Conservation (phyloP, 768 basidiomycete species). For the Kwoniella heveanensis region DNA sequence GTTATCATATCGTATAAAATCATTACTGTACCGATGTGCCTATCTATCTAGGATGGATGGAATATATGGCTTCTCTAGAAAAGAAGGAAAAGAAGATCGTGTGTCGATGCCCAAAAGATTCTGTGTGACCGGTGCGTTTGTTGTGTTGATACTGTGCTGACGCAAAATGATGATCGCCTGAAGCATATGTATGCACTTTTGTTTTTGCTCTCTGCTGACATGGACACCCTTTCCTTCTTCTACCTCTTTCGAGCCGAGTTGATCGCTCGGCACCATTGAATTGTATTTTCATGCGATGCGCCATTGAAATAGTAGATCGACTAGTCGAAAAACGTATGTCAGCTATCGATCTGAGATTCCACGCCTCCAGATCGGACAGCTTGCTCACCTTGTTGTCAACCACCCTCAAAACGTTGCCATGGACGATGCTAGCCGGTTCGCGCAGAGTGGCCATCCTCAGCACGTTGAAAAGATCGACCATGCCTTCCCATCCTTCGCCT, state of each 20-base stretch:
- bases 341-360: no score
- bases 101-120: not conserved
- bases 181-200: not conserved
- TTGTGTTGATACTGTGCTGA: not conserved
- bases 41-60: no score
- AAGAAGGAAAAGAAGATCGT: no score
- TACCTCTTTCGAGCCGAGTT: slow-evolving; percentile 41
- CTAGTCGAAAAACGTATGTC: slow-evolving; percentile 8
- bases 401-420: slow-evolving; percentile 64
- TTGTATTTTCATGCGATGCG: slow-evolving; percentile 19
- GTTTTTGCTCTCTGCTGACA: not conserved
- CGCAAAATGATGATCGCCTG: no score
- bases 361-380: slow-evolving; percentile 2
- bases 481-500: slow-evolving; percentile 70
- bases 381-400: slow-evolving; percentile 54
- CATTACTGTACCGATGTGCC: slow-evolving; percentile 1
- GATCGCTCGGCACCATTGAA: slow-evolving; percentile 49
- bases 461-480: slow-evolving; percentile 94
- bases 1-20: not conserved
- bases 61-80: no score
- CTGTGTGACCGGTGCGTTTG: not conserved
- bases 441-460: slow-evolving; percentile 90
- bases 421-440: slow-evolving; percentile 85
- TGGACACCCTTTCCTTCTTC: no score
- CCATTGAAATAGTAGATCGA: slow-evolving; percentile 51